A percentile compares a stretch with the other conserved stretches of the same genome.
phyloP scores from a whole-genome alignment of 2,329 filamentous ascomycete species.

The Pyrenophora teres region DNA sequence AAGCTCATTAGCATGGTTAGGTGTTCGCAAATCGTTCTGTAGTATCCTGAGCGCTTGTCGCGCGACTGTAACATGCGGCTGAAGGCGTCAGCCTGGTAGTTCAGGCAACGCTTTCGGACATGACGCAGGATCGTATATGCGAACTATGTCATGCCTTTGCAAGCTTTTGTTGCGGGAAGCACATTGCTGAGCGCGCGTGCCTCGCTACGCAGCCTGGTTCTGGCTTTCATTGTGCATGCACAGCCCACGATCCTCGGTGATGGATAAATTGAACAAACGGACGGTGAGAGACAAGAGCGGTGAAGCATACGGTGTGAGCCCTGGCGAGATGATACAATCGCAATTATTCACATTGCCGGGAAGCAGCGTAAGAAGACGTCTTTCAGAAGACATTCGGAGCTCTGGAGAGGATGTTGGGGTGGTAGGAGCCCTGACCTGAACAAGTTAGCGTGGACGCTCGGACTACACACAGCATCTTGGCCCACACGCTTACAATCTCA shows the following conservation, averaged over 20 bases:
- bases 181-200: background rate
- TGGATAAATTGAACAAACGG: constrained; percentile 3
- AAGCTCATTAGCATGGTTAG: background rate
- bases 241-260: constrained; percentile 12
- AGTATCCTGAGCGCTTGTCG: background rate
- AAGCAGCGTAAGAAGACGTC: too few relatives aligned
- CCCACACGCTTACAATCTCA: constrained; percentile 7
- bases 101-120: constrained; percentile 6
- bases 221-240: constrained; percentile 11
- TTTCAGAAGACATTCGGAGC: too few relatives aligned
- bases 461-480: constrained; percentile 3
- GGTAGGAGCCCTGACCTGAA: too few relatives aligned
- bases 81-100: constrained; percentile 8
- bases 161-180: background rate
- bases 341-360: too few relatives aligned
- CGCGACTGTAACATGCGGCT: constrained; percentile 6
- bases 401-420: too few relatives aligned
- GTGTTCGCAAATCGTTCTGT: background rate
- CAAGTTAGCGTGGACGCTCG: too few relatives aligned
- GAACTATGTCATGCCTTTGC: constrained; percentile 3
- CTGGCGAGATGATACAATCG: too few relatives aligned
- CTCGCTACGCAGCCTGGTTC: background rate
- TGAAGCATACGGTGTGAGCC: background rate
- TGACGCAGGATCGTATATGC: background rate
- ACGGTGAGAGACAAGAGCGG: background rate